A percentile compares a stretch with the other conserved stretches of the same genome.
These are phyloP conservation scores for Blastobotrys chiropterorum DNA, from an alignment of 805 yeast species.

Conservation along the genomic window DNA sequence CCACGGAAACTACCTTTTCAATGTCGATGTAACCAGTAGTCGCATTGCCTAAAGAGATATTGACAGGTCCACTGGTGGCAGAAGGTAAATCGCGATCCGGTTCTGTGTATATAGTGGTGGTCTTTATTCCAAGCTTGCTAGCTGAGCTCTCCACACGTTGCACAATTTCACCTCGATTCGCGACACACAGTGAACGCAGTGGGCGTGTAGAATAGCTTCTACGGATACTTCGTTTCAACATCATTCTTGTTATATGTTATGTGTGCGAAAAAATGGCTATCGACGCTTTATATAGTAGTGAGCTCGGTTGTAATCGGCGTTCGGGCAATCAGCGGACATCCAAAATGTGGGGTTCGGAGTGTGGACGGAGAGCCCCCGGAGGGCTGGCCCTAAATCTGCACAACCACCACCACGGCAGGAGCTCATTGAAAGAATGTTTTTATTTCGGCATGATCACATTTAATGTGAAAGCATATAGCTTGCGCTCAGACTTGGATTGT, in stretches of 20 bases:
- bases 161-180: constrained; percentile 52
- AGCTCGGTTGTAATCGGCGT: background rate
- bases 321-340: background rate
- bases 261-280: background rate
- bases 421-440: no score
- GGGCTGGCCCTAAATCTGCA: no score
- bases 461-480: no score
- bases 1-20: constrained; percentile 44
- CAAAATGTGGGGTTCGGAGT: background rate
- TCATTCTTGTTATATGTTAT: background rate
- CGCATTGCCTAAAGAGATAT: constrained; percentile 22
- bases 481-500: no score
- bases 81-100: constrained; percentile 25
- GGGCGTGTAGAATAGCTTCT: constrained; percentile 5
- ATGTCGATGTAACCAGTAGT: constrained; percentile 32
- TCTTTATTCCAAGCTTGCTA: constrained; percentile 26
- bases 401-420: no score
- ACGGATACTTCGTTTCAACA: background rate
- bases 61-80: constrained; percentile 20
- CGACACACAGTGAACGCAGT: constrained; percentile 36
- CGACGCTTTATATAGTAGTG: background rate
- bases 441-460: no score
- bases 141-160: constrained; percentile 27
- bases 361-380: background rate
- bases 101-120: constrained; percentile 29